phyloP scores from a whole-genome alignment of 176 grass and related monocot species.

The Musa beccarii region DNA sequence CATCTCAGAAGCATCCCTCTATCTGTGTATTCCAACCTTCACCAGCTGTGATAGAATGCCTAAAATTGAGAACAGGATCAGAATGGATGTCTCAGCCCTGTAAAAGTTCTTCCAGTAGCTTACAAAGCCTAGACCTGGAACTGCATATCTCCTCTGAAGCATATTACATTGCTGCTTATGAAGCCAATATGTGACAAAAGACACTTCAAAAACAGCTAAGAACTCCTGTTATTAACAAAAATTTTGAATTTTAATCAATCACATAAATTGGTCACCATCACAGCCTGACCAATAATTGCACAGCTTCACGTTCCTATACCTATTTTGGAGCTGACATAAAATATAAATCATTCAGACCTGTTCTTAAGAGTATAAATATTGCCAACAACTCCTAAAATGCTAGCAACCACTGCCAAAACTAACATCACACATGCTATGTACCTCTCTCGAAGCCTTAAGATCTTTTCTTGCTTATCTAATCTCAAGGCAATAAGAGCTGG shows the following conservation, averaged over 20 bases:
- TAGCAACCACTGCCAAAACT: conserved; percentile 49
- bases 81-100: background rate
- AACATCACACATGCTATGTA: conserved; percentile 53
- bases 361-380: conserved; percentile 75
- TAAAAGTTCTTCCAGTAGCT: background rate
- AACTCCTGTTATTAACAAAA: background rate
- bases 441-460: conserved; percentile 36
- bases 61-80: background rate
- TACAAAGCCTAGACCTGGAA: background rate
- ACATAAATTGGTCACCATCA: background rate
- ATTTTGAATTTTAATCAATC: background rate
- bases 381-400: conserved; percentile 51
- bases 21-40: background rate
- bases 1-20: background rate
- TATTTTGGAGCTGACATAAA: background rate
- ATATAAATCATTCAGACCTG: conserved; percentile 34
- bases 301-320: background rate
- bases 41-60: background rate
- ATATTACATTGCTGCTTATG: background rate
- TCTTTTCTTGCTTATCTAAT: conserved; percentile 58
- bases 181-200: background rate
- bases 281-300: background rate
- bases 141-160: background rate
- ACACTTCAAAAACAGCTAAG: background rate
- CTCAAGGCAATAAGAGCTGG: conserved; percentile 57